Conservation (phyloP, 1,284 basidiomycete species). For the Cystobasidiaceae sp. region DNA sequence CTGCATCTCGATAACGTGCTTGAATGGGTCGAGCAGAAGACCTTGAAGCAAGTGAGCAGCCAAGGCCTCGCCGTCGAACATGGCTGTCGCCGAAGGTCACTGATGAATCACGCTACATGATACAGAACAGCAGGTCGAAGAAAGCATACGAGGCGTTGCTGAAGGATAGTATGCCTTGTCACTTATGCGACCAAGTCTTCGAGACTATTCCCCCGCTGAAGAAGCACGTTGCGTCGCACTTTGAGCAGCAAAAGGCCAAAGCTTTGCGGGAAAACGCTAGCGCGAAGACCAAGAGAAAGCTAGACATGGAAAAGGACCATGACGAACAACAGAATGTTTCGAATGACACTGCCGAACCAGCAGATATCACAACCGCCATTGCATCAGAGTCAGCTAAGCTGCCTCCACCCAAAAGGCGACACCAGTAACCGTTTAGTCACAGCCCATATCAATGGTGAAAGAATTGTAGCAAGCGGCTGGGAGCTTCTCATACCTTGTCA, state of each 20-base stretch:
- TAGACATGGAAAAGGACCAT: no score
- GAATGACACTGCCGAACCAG: no score
- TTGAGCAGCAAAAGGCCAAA: slow-evolving; percentile 30
- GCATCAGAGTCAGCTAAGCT: no score
- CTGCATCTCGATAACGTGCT: slow-evolving; percentile 68
- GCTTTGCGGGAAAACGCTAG: neutral
- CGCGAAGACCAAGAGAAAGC: neutral
- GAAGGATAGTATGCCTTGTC: slow-evolving; percentile 2
- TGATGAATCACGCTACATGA: neutral
- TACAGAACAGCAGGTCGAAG: slow-evolving; percentile 11
- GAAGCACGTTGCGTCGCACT: slow-evolving; percentile 62
- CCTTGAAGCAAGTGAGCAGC: slow-evolving; percentile 42
- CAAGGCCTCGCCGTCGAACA: neutral
- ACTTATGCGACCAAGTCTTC: slow-evolving; percentile 48
- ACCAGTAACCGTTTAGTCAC: no score
- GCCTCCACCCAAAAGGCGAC: no score
- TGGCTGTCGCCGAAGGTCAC: neutral
- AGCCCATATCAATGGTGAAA: no score
- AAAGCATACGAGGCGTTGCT: slow-evolving; percentile 19
- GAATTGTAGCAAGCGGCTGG: no score
- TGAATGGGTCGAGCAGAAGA: slow-evolving; percentile 63
- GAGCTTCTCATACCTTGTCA: no score
- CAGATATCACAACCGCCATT: no score
- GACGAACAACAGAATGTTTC: no score
- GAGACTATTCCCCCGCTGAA: slow-evolving; percentile 74